These are phyloP conservation scores for Alternaria brassicicola DNA, from an alignment of 2,329 filamentous ascomycete species.

Conservation along the genomic window DNA sequence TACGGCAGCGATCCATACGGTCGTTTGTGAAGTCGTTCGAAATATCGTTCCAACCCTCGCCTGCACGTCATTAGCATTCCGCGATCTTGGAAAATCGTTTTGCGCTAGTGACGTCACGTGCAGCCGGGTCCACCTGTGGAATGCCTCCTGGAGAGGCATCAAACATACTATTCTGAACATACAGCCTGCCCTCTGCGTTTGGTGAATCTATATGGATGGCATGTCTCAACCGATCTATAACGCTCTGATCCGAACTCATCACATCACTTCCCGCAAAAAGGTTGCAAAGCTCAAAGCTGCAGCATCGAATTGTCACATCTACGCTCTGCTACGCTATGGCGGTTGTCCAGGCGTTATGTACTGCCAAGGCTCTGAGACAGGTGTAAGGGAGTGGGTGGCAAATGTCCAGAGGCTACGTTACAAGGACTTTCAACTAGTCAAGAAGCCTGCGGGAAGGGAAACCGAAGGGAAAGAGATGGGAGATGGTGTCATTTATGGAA, in stretches of 20 bases:
- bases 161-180: not conserved
- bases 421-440: conserved; percentile 72
- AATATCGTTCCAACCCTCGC: conserved; percentile 9
- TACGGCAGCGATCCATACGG: conserved; percentile 38
- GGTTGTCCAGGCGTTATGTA: conserved; percentile 80
- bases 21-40: conserved; percentile 18
- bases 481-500: conserved; percentile 32
- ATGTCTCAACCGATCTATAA: conserved; percentile 51
- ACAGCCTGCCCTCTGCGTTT: not conserved
- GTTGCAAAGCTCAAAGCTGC: conserved; percentile 68
- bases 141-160: not conserved
- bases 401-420: conserved; percentile 69
- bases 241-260: conserved; percentile 76
- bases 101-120: conserved; percentile 42
- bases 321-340: conserved; percentile 70
- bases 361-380: conserved; percentile 65
- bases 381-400: conserved; percentile 68
- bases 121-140: not conserved
- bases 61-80: conserved; percentile 22
- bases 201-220: conserved; percentile 1
- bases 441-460: conserved; percentile 55
- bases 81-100: conserved; percentile 24
- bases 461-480: not conserved
- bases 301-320: conserved; percentile 64
- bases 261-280: conserved; percentile 82